Conservation (phyloP, 2,329 filamentous ascomycete genomes). For the Phyllosticta paracitricarpa region DNA sequence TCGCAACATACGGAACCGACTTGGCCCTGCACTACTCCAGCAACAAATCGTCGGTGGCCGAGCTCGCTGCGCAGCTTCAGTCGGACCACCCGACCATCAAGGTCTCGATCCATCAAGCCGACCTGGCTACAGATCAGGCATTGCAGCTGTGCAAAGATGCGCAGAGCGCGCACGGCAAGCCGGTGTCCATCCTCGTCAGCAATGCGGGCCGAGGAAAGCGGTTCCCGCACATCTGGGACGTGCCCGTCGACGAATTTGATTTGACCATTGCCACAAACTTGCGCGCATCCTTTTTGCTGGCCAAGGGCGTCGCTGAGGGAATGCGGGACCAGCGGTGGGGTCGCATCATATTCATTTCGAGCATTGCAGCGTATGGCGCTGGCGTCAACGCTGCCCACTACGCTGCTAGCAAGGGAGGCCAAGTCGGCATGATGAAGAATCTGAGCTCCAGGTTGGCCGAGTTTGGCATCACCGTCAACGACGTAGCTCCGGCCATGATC, state of each 20-base stretch:
- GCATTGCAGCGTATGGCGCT: conserved; percentile 52
- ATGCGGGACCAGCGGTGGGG: conserved; percentile 55
- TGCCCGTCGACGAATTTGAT: conserved; percentile 55
- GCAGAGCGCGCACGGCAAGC: conserved; percentile 40
- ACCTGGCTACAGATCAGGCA: conserved; percentile 47
- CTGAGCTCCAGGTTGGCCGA: conserved; percentile 49
- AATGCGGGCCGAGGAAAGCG: conserved; percentile 59
- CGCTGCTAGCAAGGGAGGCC: conserved; percentile 51
- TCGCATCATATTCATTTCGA: conserved; percentile 53
- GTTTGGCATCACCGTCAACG: conserved; percentile 55
- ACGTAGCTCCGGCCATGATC: conserved; percentile 61
- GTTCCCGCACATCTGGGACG: conserved; percentile 44
- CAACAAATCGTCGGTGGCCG: conserved; percentile 37
- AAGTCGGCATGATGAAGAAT: conserved; percentile 57
- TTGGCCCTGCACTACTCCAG: conserved; percentile 51
- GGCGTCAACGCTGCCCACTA: conserved; percentile 38
- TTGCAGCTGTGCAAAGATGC: conserved; percentile 47
- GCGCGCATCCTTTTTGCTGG: conserved; percentile 51
- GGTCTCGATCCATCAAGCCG: conserved; percentile 48
- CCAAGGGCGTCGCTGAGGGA: conserved; percentile 49
- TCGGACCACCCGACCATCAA: conserved; percentile 20
- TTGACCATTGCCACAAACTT: conserved; percentile 53
- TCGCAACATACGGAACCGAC: conserved; percentile 43
- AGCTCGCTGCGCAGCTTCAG: conserved; percentile 35
- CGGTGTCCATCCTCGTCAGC: conserved; percentile 50